Conservation (phyloP, 495 filamentous ascomycete species). For the Tuber brumale region DNA sequence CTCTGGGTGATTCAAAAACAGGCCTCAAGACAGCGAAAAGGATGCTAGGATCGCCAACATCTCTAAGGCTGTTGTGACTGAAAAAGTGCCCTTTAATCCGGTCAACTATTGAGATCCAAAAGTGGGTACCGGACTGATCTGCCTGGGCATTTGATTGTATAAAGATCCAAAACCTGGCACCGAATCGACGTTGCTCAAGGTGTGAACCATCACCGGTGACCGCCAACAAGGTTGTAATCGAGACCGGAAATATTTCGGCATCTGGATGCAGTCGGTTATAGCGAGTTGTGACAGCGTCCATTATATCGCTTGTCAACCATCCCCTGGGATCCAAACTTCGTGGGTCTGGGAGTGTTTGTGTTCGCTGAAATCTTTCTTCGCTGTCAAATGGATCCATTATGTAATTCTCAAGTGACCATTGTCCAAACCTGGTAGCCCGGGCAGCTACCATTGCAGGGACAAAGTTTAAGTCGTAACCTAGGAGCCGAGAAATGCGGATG, state of each 20-base stretch:
- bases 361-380: not conserved
- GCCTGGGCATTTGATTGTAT: slow-evolving; percentile 7
- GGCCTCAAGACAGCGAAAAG: not conserved
- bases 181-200: not conserved
- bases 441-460: not conserved
- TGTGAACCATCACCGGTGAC: not conserved
- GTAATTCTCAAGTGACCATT: not conserved
- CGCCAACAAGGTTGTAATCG: not conserved
- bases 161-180: slow-evolving; percentile 16
- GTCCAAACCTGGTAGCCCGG: not conserved
- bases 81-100: slow-evolving; percentile 2
- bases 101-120: slow-evolving; percentile 5
- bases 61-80: not conserved
- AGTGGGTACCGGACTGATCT: not conserved
- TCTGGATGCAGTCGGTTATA: not conserved
- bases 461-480: not conserved
- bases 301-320: not conserved
- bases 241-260: not conserved
- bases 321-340: not conserved
- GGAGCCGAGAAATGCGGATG: not conserved
- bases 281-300: not conserved
- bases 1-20: not conserved
- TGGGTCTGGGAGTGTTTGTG: not conserved
- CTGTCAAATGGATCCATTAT: not conserved
- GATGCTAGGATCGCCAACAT: not conserved